Evolutionary conservation across 768 basidiomycete genomes (phyloP).

Genomic region (Amyloporia xantha): DNA sequence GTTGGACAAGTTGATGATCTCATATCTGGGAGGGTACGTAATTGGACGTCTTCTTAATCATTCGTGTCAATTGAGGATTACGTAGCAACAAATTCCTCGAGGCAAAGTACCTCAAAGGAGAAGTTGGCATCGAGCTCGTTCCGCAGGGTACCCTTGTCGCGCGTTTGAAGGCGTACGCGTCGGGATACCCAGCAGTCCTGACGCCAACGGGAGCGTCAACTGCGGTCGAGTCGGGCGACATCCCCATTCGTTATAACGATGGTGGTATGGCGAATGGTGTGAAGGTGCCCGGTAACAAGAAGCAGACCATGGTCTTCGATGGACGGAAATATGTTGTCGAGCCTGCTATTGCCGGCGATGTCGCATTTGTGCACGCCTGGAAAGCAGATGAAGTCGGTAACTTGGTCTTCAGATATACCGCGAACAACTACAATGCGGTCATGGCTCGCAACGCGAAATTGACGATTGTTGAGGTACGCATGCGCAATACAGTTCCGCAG

Average conservation of each 20-base stretch:
- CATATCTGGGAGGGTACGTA: slow-evolving; percentile 77
- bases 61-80: background rate
- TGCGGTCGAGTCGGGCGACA: slow-evolving; percentile 68
- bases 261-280: slow-evolving; percentile 65
- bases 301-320: slow-evolving; percentile 67
- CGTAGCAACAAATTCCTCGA: slow-evolving; percentile 80
- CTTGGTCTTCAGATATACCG: slow-evolving; percentile 81
- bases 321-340: slow-evolving; percentile 77
- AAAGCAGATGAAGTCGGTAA: slow-evolving; percentile 88
- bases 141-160: slow-evolving; percentile 91
- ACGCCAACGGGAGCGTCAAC: slow-evolving; percentile 90
- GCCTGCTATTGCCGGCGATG: slow-evolving; percentile 70
- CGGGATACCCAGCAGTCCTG: slow-evolving; percentile 87
- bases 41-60: background rate
- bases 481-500: no score
- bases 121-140: slow-evolving; percentile 77
- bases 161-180: slow-evolving; percentile 79
- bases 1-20: slow-evolving; percentile 74
- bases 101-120: slow-evolving; percentile 65
- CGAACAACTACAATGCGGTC: slow-evolving; percentile 78
- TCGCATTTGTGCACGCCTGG: slow-evolving; percentile 84
- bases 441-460: slow-evolving; percentile 87
- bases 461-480: slow-evolving; percentile 73
- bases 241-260: slow-evolving; percentile 70
- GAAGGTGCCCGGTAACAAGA: slow-evolving; percentile 60